Base-by-base conservation (phyloP, 805 yeast genomes). In the Maudiozyma bulderi region DNA sequence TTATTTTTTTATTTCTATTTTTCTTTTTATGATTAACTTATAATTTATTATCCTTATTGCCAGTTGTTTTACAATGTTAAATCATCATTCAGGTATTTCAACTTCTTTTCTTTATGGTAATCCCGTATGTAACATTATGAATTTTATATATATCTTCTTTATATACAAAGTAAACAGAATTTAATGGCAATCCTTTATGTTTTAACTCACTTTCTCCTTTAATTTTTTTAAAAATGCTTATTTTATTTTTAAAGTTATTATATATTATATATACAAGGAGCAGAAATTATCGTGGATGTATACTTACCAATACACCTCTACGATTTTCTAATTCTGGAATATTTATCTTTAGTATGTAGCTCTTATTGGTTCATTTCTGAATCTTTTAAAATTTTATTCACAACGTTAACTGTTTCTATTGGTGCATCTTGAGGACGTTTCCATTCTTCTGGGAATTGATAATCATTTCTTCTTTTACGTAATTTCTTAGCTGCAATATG, bases 391-490 rank as follows among this genome's bases (percentile, higher is more conserved):
- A 57, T 32, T n/a, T 48, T 43, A 32, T 57, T 54, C 1, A 59
- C 50, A 14, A 62, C 46, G 46, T 58, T 50, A 40, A 57, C 52
- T 33, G 51, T 56, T 55, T 69, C 61, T 50, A 71, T 71, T 31
- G 88, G 86, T 0, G 88, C 85, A 60, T 83, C 84, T 59, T 86
- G 76, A 9, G 86, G 85, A 50, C 81, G 74, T 55, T 74, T 70
- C 98, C 98, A 91, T 45, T 73, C 78, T 54, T 80, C 80, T 13
- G 98, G 97, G 73, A 86, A 89, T 48, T 67, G 57, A 49, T 69
- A 64, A 49, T 68, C 69, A 47, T 64, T 64, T 31, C 68, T 64
- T 52, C 71, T 63, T 54, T 65, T 66, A 59, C 73, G 70, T 54
- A 73, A 65, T 29, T 70, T 59, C 59, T 73, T 78, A 13, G 78